Conservation (phyloP, 2,329 filamentous ascomycete species). For the Fusarium sp. region DNA sequence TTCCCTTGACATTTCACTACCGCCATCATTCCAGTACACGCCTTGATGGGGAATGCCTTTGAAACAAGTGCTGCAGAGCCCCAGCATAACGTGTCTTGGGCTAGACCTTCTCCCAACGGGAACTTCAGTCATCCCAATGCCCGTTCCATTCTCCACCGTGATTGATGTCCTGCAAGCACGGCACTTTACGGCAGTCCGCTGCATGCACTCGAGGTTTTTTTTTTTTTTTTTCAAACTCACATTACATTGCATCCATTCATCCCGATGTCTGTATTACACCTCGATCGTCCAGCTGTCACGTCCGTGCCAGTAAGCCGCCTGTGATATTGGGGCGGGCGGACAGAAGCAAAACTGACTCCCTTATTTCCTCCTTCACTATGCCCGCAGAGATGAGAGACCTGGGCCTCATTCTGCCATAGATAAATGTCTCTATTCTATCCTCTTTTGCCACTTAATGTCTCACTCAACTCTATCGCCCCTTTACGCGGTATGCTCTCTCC, state of each 20-base stretch:
- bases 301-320: background rate
- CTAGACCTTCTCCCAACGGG: background rate
- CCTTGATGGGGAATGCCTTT: constrained; percentile 22
- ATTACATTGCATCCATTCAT: background rate
- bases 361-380: background rate
- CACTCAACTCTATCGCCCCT: background rate
- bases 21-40: constrained; percentile 26
- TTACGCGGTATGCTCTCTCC: background rate
- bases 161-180: background rate
- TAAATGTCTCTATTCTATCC: background rate
- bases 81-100: constrained; percentile 5
- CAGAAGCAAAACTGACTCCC: background rate
- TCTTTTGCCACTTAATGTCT: background rate
- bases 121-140: background rate
- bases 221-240: background rate
- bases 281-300: background rate
- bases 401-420: background rate
- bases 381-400: background rate
- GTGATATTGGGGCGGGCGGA: background rate
- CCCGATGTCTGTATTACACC: background rate
- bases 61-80: constrained; percentile 33
- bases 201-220: background rate
- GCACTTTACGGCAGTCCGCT: background rate
- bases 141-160: background rate
- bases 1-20: constrained; percentile 26